These are phyloP conservation scores for Fusarium beomiforme DNA, from an alignment of 2,329 filamentous ascomycete species.

Conservation along the genomic window DNA sequence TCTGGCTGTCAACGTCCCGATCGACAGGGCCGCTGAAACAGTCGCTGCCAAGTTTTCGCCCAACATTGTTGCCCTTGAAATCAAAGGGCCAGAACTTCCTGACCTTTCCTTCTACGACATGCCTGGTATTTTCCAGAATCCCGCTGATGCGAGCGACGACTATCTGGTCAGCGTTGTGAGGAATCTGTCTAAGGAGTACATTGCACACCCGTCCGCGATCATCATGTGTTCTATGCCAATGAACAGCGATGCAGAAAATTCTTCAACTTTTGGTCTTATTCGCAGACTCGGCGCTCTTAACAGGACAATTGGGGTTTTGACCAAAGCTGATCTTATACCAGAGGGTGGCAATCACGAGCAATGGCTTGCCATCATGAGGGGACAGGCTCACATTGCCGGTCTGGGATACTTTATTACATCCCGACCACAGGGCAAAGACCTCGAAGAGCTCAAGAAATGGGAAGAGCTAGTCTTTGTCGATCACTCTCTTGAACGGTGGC, in stretches of 20 bases:
- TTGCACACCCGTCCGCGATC: conserved; percentile 74
- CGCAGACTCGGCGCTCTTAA: conserved; percentile 63
- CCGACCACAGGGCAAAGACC: conserved; percentile 65
- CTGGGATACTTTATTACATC: conserved; percentile 85
- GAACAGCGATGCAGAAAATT: conserved; percentile 81
- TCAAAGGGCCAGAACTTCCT: conserved; percentile 75
- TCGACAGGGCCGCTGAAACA: conserved; percentile 50
- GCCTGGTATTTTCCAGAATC: conserved; percentile 81
- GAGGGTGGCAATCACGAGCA: conserved; percentile 59
- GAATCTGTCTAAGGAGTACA: conserved; percentile 76
- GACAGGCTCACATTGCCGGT: conserved; percentile 69
- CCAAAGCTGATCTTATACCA: conserved; percentile 81
- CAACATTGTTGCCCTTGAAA: conserved; percentile 81
- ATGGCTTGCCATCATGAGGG: conserved; percentile 72
- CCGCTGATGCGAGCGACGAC: conserved; percentile 69
- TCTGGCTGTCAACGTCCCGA: conserved; percentile 49
- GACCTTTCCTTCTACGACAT: conserved; percentile 87
- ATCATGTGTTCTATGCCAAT: conserved; percentile 82
- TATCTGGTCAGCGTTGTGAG: conserved; percentile 78
- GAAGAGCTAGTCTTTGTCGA: conserved; percentile 64
- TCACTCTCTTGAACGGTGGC: conserved; percentile 56
- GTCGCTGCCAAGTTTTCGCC: conserved; percentile 78
- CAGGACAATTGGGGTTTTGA: conserved; percentile 79
- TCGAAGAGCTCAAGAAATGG: conserved; percentile 62
- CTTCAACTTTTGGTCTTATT: conserved; percentile 74